These are phyloP conservation scores for Coelastrella sp. DNA, from an alignment of 139 green algal genomes.

Conservation along the genomic window DNA sequence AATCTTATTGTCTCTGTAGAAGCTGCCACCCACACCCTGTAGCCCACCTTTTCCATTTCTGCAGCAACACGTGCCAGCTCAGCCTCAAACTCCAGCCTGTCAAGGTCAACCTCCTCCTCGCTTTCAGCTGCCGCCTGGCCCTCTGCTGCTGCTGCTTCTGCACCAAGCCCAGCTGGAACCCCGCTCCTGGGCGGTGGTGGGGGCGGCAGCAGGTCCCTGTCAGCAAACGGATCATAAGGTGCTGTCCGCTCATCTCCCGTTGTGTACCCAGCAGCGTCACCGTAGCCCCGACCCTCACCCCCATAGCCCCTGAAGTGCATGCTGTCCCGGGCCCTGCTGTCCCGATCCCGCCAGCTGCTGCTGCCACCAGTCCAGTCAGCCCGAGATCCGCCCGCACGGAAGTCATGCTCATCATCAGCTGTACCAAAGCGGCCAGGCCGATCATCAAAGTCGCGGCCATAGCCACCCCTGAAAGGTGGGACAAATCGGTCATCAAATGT, in stretches of 20 bases:
- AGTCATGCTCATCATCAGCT: conserved; percentile 45
- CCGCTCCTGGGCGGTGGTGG: conserved; percentile 49
- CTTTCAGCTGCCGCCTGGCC: background rate
- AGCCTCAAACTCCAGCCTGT: conserved; percentile 71
- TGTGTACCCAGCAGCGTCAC: background rate
- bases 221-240: conserved; percentile 42
- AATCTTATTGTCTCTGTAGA: background rate
- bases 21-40: background rate
- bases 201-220: conserved; percentile 54
- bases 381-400: background rate
- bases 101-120: conserved; percentile 54
- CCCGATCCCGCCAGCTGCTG: conserved; percentile 17
- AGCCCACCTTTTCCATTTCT: conserved; percentile 55
- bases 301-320: background rate
- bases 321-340: background rate
- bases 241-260: background rate
- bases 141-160: background rate
- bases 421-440: background rate
- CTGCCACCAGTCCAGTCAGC: conserved; percentile 20
- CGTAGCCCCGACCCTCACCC: background rate
- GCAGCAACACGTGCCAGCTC: conserved; percentile 70
- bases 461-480: conserved; percentile 3
- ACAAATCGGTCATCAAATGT: conserved; percentile 21
- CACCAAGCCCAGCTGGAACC: background rate
- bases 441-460: conserved; percentile 12